These are phyloP conservation scores for Cyberlindnera subsufficiens DNA, from an alignment of 805 yeast genomes.

Conservation along the genomic window DNA sequence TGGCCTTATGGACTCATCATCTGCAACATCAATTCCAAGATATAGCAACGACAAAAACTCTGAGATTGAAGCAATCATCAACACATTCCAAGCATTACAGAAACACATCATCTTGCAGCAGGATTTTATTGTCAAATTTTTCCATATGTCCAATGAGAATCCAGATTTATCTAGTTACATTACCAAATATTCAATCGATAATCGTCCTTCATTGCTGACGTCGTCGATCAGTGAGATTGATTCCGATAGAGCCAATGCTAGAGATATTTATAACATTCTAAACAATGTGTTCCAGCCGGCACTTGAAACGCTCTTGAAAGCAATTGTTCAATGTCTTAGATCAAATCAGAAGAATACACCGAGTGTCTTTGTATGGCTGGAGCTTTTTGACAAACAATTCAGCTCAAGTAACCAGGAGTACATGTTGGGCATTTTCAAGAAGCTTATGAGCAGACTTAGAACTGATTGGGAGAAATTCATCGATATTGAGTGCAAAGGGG, in stretches of 20 bases:
- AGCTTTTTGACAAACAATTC: constrained; percentile 29
- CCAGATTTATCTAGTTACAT: constrained; percentile 29
- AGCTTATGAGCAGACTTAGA: constrained; percentile 44
- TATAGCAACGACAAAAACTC: constrained; percentile 1
- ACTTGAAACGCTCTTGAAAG: constrained; percentile 23
- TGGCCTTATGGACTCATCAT: constrained; percentile 14
- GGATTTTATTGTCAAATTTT: constrained; percentile 33
- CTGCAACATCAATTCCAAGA: constrained; percentile 2
- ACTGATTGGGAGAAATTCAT: constrained; percentile 56
- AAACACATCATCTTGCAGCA: constrained; percentile 33
- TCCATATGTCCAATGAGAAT: constrained; percentile 33
- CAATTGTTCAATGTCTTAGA: constrained; percentile 31
- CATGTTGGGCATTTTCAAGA: constrained; percentile 42
- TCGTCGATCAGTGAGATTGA: constrained; percentile 31
- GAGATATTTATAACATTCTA: constrained; percentile 39
- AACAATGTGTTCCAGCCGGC: constrained; percentile 38
- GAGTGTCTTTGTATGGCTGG: constrained; percentile 35
- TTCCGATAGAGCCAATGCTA: constrained; percentile 42
- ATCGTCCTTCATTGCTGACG: constrained; percentile 28
- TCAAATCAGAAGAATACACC: constrained; percentile 37
- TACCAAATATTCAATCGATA: constrained; percentile 23
- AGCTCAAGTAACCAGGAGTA: constrained; percentile 62
- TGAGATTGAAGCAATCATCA: constrained; percentile 8
- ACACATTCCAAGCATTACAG: constrained; percentile 27
- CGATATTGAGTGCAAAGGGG: constrained; percentile 42